Base-by-base conservation (phyloP, 176 grass and related monocot species). In the Zea luxurians region DNA sequence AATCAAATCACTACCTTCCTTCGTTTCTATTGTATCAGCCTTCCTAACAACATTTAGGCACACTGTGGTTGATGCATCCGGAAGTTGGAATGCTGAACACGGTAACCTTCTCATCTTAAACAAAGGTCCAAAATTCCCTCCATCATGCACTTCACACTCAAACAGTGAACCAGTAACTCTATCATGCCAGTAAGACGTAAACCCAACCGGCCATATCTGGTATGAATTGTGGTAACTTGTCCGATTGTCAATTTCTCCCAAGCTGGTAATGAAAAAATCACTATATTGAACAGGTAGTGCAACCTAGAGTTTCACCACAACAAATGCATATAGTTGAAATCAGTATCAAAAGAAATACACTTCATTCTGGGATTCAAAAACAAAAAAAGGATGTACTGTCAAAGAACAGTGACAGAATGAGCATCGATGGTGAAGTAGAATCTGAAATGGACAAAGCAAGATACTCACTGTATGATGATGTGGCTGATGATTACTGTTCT, bases 101-200 rank as follows among this genome's bases (percentile, higher is more conserved):
- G 96, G 88, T 71, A 90, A 74, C 75, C 96, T 88, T 88, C 88
- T 94, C 47, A 93, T 86, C 73, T 80, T 95, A 78, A 99, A 99
- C 68, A 90, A 59, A 66, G 96, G 96, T 52, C 85, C 89, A 77
- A 87, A 82, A 77, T 80, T 91, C 73, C 96, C 92, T 48, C 83
- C 91, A 85, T 95, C 92, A 79, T 66, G 83, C 3, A 95, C 88
- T 67, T 95, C 90, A 79, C 92, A 95, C 71, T 99, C 96, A 90
- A 99, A 99, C 53, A 99, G 79, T 63, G 92, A 99, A 69, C 96
- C 92, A 38, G 96, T 99, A 85, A 92, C 61, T 89, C 77, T 95
- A 68, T 95, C 96, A 85, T 99, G 96, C 91, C 91, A 99, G 82
- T 89, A 88, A 12, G 96, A 94, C 18, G 42, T 90, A 90, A 95